Evolutionary conservation across 2,329 filamentous ascomycete species (phyloP).

Genomic region (Fusarium setosum): DNA sequence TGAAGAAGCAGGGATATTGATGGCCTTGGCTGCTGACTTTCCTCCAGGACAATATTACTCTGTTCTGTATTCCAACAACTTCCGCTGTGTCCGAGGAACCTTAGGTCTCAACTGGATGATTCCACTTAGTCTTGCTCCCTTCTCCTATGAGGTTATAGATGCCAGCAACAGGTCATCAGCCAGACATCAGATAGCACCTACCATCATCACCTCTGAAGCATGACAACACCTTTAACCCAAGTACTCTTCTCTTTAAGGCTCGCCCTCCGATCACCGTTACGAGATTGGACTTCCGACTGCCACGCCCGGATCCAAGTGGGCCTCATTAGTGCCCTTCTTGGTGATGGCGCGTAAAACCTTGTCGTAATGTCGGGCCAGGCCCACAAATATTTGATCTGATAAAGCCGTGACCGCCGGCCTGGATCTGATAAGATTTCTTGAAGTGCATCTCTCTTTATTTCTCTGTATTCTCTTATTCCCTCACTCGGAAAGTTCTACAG

Average conservation of each 20-base stretch:
- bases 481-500: not conserved
- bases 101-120: no score
- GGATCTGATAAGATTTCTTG: constrained; percentile 14
- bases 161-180: no score
- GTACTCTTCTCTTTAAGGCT: not conserved
- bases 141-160: no score
- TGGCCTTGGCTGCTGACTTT: no score
- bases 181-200: not conserved
- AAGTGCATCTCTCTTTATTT: not conserved
- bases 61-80: no score
- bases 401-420: constrained; percentile 23
- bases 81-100: no score
- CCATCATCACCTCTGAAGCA: not conserved
- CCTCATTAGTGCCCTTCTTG: not conserved
- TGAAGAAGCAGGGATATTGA: not conserved
- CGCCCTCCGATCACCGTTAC: not conserved
- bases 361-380: constrained; percentile 2
- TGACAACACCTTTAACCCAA: not conserved
- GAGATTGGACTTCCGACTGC: constrained; percentile 12
- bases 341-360: constrained; percentile 9
- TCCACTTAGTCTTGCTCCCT: no score
- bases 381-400: constrained; percentile 39
- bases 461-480: not conserved
- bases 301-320: constrained; percentile 15
- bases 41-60: no score